These are phyloP conservation scores for Globisporangium radiosum DNA, from an alignment of 352 stramenopile species.

Conservation along the genomic window DNA sequence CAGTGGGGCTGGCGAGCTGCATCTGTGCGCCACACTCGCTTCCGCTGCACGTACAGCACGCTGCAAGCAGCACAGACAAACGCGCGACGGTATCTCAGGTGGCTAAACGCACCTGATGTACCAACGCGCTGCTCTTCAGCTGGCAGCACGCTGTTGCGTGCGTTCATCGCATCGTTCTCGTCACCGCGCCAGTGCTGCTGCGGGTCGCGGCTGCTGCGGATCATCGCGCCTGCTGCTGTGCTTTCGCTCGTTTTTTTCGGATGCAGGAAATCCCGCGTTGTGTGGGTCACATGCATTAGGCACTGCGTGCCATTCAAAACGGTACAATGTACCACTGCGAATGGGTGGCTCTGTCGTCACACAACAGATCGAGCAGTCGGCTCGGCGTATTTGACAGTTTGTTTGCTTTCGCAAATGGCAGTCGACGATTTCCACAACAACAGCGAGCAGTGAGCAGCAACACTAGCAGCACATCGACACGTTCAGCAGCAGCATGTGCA, in stretches of 20 bases:
- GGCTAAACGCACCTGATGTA: conserved; percentile 8
- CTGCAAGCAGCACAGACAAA: not conserved
- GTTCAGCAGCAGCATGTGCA: too few species aligned
- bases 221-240: too few species aligned
- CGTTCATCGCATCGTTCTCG: conserved; percentile 9
- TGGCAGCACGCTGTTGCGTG: not conserved
- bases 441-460: not conserved
- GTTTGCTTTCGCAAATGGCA: not conserved
- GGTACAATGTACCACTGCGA: not conserved
- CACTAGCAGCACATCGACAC: too few species aligned
- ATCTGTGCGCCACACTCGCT: too few species aligned
- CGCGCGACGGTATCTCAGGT: not conserved
- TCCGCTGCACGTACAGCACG: not conserved
- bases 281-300: too few species aligned
- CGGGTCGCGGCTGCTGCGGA: conserved; percentile 1
- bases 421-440: not conserved
- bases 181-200: conserved; percentile 4
- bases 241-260: too few species aligned
- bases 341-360: not conserved
- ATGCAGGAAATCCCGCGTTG: too few species aligned
- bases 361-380: not conserved
- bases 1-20: too few species aligned
- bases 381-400: not conserved
- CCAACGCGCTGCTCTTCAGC: conserved; percentile 14
- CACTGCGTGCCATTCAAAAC: too few species aligned